Conservation (phyloP, 371 early-diverging fungal genomes). For the Zychaea mexicana region DNA sequence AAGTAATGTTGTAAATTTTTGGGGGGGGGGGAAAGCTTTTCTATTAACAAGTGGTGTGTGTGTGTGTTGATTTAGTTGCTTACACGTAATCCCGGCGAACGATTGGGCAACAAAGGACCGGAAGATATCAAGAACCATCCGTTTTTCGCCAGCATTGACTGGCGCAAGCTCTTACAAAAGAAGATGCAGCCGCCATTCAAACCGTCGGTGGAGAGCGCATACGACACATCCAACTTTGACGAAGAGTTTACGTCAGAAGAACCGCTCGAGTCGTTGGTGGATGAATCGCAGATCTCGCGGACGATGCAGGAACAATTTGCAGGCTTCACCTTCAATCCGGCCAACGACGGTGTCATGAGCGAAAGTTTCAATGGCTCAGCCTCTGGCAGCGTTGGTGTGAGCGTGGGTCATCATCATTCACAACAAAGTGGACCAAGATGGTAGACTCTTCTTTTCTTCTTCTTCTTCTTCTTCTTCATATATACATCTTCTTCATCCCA, state of each 20-base stretch:
- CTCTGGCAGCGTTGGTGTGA: slow-evolving; percentile 16
- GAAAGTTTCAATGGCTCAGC: slow-evolving; percentile 35
- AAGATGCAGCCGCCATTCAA: slow-evolving; percentile 94
- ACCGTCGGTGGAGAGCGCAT: slow-evolving; percentile 80
- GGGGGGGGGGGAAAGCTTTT: not conserved
- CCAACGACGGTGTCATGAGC: slow-evolving; percentile 46
- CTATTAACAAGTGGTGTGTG: not conserved
- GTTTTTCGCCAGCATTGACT: slow-evolving; percentile 94
- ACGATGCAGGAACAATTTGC: slow-evolving; percentile 93
- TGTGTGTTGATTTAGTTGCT: slow-evolving; percentile 48
- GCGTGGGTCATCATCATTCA: slow-evolving; percentile 18
- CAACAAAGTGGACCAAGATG: slow-evolving; percentile 24
- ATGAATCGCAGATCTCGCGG: slow-evolving; percentile 82
- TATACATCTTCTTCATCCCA: not conserved
- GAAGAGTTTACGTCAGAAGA: slow-evolving; percentile 82
- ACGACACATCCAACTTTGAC: slow-evolving; percentile 85
- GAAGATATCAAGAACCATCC: slow-evolving; percentile 89
- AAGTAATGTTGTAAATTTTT: not conserved
- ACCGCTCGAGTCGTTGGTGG: slow-evolving; percentile 84
- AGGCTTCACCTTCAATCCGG: slow-evolving; percentile 75
- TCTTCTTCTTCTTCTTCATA: not conserved
- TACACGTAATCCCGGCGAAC: slow-evolving; percentile 80
- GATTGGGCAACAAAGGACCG: slow-evolving; percentile 86
- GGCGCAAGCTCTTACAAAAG: slow-evolving; percentile 82
- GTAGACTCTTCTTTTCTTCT: slow-evolving; percentile 3